Evolutionary conservation across 768 basidiomycete genomes (phyloP).

Genomic region (Mycena haematopus): DNA sequence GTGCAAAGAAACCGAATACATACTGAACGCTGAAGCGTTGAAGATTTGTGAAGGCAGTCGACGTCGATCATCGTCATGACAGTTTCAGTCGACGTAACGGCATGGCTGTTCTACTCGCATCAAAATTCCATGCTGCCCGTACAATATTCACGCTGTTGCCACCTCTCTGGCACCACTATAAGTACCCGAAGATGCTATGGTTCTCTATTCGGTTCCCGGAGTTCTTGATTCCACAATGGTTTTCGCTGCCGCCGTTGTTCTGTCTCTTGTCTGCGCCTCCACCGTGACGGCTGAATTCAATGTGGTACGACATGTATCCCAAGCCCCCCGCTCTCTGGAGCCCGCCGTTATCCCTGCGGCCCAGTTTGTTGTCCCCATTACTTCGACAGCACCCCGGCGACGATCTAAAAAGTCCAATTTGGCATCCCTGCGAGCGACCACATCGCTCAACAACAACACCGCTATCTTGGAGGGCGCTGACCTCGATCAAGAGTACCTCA

Average conservation of each 20-base stretch:
- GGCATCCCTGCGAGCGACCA: not conserved
- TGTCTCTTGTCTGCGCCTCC: constrained; percentile 6
- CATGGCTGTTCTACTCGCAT: too few species aligned
- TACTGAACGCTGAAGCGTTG: too few species aligned
- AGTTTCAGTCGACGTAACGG: too few species aligned
- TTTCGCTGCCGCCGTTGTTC: constrained; percentile 1
- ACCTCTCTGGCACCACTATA: not conserved
- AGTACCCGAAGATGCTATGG: not conserved
- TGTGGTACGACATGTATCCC: constrained; percentile 10
- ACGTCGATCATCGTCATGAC: too few species aligned
- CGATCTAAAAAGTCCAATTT: constrained; percentile 19
- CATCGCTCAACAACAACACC: constrained; percentile 7
- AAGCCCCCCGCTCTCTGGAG: constrained; percentile 4
- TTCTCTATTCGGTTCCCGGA: not conserved
- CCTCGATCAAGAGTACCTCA: constrained; percentile 30
- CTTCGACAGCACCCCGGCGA: constrained; percentile 14
- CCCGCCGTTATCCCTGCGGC: constrained; percentile 27
- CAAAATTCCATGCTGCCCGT: too few species aligned
- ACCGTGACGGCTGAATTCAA: constrained; percentile 12
- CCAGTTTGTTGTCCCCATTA: constrained; percentile 26
- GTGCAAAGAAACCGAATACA: too few species aligned
- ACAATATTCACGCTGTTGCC: too few species aligned
- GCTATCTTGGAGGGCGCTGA: constrained; percentile 25
- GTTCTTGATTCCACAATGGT: constrained; percentile 4
- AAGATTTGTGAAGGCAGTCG: too few species aligned